phyloP scores from a whole-genome alignment of 331 rosid species.

The Rhamnella rubrinervis region DNA sequence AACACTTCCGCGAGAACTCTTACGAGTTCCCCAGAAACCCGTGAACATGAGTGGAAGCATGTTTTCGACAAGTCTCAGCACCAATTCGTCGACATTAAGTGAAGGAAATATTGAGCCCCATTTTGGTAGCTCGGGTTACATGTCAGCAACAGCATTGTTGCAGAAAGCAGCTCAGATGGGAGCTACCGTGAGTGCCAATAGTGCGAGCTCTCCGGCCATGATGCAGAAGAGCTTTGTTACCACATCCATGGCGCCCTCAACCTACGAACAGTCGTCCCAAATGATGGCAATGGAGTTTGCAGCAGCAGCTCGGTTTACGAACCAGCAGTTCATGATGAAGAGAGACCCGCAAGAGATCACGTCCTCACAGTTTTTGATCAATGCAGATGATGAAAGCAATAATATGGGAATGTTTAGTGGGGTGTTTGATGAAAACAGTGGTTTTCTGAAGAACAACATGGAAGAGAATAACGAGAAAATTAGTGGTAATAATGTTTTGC shows the following conservation, averaged over 20 bases:
- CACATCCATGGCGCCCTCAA: constrained; percentile 54
- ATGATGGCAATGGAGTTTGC: too few species aligned
- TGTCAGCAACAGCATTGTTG: constrained; percentile 81
- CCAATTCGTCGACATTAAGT: too few species aligned
- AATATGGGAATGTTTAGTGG: constrained; percentile 51
- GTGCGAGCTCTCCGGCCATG: constrained; percentile 4
- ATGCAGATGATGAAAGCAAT: constrained; percentile 24
- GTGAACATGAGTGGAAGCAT: constrained; percentile 17
- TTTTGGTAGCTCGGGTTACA: constrained; percentile 23
- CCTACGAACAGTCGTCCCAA: constrained; percentile 24
- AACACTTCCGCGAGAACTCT: constrained; percentile 42
- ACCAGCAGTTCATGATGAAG: constrained; percentile 33
- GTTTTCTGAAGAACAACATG: constrained; percentile 48
- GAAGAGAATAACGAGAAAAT: constrained; percentile 28
- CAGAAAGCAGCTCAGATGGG: constrained; percentile 96
- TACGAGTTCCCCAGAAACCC: constrained; percentile 36
- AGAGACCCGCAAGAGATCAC: constrained; percentile 24
- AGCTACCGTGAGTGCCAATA: constrained; percentile 41
- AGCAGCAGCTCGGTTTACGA: neutral
- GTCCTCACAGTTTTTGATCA: constrained; percentile 30
- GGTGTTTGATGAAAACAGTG: constrained; percentile 41
- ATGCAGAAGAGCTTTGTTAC: too few species aligned
- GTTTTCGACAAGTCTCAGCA: neutral
- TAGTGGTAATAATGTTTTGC: neutral
- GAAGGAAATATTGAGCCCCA: constrained; percentile 5